Base-by-base conservation (phyloP, 1,284 basidiomycete genomes). In the Pholiota adiposa region DNA sequence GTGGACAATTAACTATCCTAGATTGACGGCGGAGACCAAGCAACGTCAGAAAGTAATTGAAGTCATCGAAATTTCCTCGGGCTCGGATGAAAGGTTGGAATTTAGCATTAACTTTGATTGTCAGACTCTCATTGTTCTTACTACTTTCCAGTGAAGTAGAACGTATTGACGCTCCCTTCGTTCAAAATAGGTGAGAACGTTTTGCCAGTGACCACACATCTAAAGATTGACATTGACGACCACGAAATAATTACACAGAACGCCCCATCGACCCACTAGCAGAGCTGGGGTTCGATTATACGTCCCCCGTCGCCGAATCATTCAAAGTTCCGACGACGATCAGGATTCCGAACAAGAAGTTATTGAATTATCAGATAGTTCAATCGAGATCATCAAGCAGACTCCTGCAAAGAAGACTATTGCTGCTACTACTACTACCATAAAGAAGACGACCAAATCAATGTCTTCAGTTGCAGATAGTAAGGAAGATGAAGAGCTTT, bases 41-140 rank as follows among this genome's bases (percentile, higher is more conserved):
- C 34, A 46, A 21, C 31, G 40, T 36, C 23, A 29, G 7, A 62
- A 38, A 38, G 36, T 51, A 11, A 38, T 58, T 18, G 69, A 76
- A 49, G 70, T 85, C 18, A 83, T 87, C 57, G 82, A 84, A 63
- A 81, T 87, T 67, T 84, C 83, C 9, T 86, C 84, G 36, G 82
- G 78, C 9, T 86, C 84, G 36, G 82, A 79, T 25, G 64, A 63
- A 53, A 56, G 54, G 54, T 56, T 41, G 16, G 54, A 18, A 4
- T 14, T 53, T 8, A 18, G 3, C n/a, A 5, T 18, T 31, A 8
- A 5, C 21, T 34, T 3, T n/a, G 23, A 21, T 3, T 7, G 19
- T 36, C 34, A 6, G 19, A 51, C 2, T 36, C 36, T 38, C 1
- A 25, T 51, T n/a, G n/a, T n/a, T n/a, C n/a, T 51, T n/a, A 6